Percentiles rank a stretch among this genome's conserved stretches.
phyloP scores from a whole-genome alignment of 768 basidiomycete genomes.

The Pholiota microspora region DNA sequence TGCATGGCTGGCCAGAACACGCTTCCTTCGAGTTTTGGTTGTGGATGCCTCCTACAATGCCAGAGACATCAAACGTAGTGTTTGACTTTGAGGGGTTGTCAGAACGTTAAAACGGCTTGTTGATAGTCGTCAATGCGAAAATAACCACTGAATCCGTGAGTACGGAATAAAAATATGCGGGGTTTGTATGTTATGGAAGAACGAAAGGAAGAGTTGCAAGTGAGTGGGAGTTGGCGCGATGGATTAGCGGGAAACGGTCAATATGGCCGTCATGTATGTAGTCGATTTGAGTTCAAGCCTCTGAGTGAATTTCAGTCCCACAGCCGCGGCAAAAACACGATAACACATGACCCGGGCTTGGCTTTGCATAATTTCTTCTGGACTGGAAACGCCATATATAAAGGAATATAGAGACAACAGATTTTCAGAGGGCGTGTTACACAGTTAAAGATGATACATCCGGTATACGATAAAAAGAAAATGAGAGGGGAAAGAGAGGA shows the following conservation, averaged over 20 bases:
- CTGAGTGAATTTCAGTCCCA: neutral
- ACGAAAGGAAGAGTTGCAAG: neutral
- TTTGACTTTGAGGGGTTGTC: neutral
- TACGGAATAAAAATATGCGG: neutral
- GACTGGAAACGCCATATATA: slow-evolving; percentile 1
- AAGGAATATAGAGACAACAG: slow-evolving; percentile 12
- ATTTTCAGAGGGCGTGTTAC: slow-evolving; percentile 16
- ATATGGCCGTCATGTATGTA: neutral
- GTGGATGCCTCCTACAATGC: neutral
- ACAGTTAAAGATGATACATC: slow-evolving; percentile 34
- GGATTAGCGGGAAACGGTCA: neutral
- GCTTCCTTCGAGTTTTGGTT: neutral
- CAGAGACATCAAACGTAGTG: neutral
- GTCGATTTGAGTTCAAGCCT: neutral
- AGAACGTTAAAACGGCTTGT: too few species aligned
- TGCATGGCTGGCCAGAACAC: neutral
- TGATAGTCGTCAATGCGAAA: slow-evolving; percentile 1
- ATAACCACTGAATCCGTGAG: neutral
- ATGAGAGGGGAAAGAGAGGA: slow-evolving; percentile 14
- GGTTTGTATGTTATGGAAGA: neutral
- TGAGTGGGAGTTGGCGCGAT: neutral
- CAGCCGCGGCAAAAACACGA: neutral
- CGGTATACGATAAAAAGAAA: slow-evolving; percentile 19
- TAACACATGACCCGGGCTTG: neutral
- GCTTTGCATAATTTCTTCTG: neutral